Base-by-base conservation (phyloP, 768 basidiomycete species). In the Chiua virens region DNA sequence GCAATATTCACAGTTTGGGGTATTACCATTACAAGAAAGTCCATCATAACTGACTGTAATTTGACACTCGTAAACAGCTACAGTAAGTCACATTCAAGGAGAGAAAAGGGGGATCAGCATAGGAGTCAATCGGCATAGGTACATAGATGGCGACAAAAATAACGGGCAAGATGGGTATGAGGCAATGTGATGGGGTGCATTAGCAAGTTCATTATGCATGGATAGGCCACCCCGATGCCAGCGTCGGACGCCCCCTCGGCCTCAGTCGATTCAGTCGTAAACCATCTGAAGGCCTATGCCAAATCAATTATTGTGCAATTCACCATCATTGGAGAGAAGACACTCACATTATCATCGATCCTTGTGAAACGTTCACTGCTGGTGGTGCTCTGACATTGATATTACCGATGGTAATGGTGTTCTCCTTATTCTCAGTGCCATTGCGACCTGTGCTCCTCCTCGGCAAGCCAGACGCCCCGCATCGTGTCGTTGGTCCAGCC, bases 391-490 rank as follows among this genome's bases (percentile, higher is more conserved):
- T 43, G 9, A 50, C 4, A 4, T 48, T 44, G 21, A 37, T 22
- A 9, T 55, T 62, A 13, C 53, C 44, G 2, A 52, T 45, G 6
- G 47, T 45, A 27, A 55, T 49, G 38, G 61, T 65, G 25, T 82
- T 83, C 66, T 85, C 81, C 64, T 85, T 79, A 57, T 79, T 79
- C 52, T 81, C 83, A 61, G 73, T 45, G 67, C 79, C 51, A 63
- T 69, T 68, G 73, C 83, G 67, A 27, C 77, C 79, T 0, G 69
- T 73, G 57, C 76, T 81, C 32, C 82, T 79, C 70, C 88, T 89
- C 37, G 82, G 70, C 82, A 79, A 83, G 2, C 86, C 87, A 1
- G 81, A 72, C 0, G 79, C 79, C 0, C 71, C 74, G n/a, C 85
- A 75, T 13, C 84, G 74, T 1, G 79, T 73, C n/a, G 71, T 75